phyloP scores from a whole-genome alignment of 2,329 filamentous ascomycete genomes.

The Apiospora phragmitis region DNA sequence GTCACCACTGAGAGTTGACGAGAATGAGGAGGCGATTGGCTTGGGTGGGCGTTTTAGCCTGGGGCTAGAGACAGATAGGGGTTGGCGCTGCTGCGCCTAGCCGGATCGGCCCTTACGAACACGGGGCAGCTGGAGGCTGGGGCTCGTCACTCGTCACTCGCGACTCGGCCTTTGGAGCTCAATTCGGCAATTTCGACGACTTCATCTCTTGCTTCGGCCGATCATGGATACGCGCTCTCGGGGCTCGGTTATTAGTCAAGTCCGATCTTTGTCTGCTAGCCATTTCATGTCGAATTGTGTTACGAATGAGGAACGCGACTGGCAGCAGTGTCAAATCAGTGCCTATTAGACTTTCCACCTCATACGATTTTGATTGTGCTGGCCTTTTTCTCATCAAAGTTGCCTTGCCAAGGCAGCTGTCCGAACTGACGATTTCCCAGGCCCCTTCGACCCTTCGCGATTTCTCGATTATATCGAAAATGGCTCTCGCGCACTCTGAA shows the following conservation, averaged over 20 bases:
- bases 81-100: too few relatives aligned
- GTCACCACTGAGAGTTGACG: neutral
- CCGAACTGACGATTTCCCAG: neutral
- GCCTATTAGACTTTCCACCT: neutral
- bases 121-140: neutral
- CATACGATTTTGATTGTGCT: neutral
- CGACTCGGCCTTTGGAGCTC: neutral
- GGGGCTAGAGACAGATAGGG: too few relatives aligned
- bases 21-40: neutral
- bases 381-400: neutral
- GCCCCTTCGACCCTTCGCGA: neutral
- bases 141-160: neutral
- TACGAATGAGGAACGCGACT: neutral
- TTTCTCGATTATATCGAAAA: neutral
- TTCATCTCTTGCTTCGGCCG: neutral
- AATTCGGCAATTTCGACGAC: neutral
- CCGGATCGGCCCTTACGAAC: neutral
- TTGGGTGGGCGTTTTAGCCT: neutral
- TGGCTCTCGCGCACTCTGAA: neutral
- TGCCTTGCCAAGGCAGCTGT: too few relatives aligned
- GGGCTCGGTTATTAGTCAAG: neutral
- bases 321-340: neutral
- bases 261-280: neutral
- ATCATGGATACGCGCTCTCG: neutral
- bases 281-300: neutral